These are phyloP conservation scores for Eucalyptus rudis DNA, from an alignment of 345 rosid species.

Conservation along the genomic window DNA sequence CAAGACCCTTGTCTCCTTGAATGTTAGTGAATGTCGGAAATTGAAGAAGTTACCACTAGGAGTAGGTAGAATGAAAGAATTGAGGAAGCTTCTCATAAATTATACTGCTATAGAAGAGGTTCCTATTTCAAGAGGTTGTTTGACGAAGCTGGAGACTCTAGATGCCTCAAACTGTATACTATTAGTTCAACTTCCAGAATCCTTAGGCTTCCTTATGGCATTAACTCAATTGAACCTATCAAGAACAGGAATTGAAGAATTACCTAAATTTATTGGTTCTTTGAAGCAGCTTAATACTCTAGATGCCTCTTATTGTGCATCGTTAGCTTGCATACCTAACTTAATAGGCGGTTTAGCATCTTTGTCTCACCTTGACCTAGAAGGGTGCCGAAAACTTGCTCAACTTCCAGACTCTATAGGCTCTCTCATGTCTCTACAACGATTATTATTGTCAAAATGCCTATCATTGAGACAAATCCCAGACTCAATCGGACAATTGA, in stretches of 20 bases:
- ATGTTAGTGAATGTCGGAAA: fast-evolving
- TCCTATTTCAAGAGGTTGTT: background rate
- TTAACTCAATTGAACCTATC: background rate
- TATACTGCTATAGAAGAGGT: fast-evolving
- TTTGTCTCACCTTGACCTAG: no score
- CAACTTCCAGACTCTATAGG: no score
- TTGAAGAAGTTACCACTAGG: background rate
- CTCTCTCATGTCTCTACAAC: no score
- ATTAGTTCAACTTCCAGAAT: background rate
- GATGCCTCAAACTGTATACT: fast-evolving
- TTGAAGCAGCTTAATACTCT: no score
- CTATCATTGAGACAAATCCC: no score
- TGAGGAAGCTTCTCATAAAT: background rate
- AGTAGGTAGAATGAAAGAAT: background rate
- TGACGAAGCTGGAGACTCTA: background rate
- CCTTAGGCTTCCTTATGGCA: fast-evolving
- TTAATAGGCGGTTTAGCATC: no score
- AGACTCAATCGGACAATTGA: fast-evolving
- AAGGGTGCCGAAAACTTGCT: no score
- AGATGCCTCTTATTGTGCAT: no score
- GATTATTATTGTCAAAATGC: no score
- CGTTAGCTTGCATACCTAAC: no score
- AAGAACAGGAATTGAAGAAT: fast-evolving
- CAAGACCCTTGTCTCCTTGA: background rate
- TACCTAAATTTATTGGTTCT: no score